These are phyloP conservation scores for Calonectria leucothoes DNA, from an alignment of 2,329 filamentous ascomycete species.

Conservation along the genomic window DNA sequence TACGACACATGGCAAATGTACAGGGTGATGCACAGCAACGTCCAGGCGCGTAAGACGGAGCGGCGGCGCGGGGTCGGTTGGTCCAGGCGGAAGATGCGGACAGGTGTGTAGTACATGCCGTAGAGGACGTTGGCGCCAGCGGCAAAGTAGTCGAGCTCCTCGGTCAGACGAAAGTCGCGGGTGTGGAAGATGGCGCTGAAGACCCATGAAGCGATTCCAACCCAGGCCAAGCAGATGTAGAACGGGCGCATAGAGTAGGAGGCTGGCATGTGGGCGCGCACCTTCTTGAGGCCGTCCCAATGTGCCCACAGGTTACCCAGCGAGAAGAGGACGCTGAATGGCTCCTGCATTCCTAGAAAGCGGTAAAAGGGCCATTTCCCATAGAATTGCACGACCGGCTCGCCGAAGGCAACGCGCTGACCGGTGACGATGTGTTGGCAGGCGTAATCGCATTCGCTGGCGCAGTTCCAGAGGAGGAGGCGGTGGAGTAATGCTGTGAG, in stretches of 20 bases:
- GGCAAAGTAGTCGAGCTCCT: slow-evolving; percentile 96
- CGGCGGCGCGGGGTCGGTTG: slow-evolving; percentile 55
- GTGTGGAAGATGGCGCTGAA: slow-evolving; percentile 95
- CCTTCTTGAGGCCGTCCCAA: slow-evolving; percentile 76
- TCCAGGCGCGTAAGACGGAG: slow-evolving; percentile 78
- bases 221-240: slow-evolving; percentile 83
- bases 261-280: slow-evolving; percentile 77
- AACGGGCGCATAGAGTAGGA: slow-evolving; percentile 82
- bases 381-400: slow-evolving; percentile 89
- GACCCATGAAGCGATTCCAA: slow-evolving; percentile 86
- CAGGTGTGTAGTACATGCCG: slow-evolving; percentile 85
- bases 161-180: slow-evolving; percentile 85
- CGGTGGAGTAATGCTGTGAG: slow-evolving; percentile 81
- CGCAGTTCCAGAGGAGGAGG: slow-evolving; percentile 91
- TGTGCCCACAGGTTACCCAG: slow-evolving; percentile 92
- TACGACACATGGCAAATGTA: slow-evolving; percentile 86
- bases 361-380: slow-evolving; percentile 98
- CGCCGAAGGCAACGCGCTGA: slow-evolving; percentile 72
- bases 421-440: slow-evolving; percentile 94
- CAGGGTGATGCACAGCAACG: slow-evolving; percentile 74
- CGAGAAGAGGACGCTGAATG: slow-evolving; percentile 92
- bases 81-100: slow-evolving; percentile 88
- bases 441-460: slow-evolving; percentile 95
- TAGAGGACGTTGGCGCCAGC: slow-evolving; percentile 92
- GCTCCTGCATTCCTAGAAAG: slow-evolving; percentile 93